These are phyloP conservation scores for Drosera capensis DNA, from an alignment of 148 eudicot species.

Conservation along the genomic window DNA sequence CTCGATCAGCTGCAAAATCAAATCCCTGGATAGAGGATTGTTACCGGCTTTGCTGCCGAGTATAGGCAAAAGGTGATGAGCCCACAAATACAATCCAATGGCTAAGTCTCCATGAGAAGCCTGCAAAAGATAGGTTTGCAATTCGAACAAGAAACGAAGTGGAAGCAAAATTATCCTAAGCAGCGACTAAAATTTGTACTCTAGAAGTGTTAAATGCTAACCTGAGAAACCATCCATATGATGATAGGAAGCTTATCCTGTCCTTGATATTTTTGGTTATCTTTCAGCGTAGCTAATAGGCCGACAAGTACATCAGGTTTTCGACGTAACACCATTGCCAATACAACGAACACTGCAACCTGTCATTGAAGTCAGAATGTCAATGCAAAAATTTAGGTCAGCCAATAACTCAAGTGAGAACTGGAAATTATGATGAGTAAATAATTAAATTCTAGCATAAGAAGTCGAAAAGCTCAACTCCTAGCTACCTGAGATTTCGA, in stretches of 20 bases:
- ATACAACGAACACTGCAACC: constrained; percentile 68
- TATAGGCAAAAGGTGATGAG: constrained; percentile 53
- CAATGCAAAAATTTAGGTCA: background rate
- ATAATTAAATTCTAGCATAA: no score
- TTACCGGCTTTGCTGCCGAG: constrained; percentile 39
- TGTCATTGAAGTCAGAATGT: constrained; percentile 12
- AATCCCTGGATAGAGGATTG: constrained; percentile 66
- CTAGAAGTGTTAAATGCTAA: constrained; percentile 9
- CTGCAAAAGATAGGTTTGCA: constrained; percentile 16
- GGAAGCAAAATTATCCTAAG: background rate
- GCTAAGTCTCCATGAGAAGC: constrained; percentile 63
- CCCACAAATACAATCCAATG: constrained; percentile 60
- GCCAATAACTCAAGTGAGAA: background rate
- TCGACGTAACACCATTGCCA: constrained; percentile 67
- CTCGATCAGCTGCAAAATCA: constrained; percentile 59
- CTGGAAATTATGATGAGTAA: no score
- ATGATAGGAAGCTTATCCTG: constrained; percentile 63
- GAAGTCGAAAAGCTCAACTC: no score
- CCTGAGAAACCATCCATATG: constrained; percentile 68
- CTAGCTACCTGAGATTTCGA: constrained; percentile 64
- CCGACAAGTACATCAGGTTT: constrained; percentile 62
- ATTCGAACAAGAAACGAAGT: background rate
- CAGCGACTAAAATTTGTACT: no score
- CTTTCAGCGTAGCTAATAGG: constrained; percentile 43
- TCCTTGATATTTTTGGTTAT: constrained; percentile 58